phyloP scores from a whole-genome alignment of 192 early-diverging fungal genomes.

The Mortierella alpina region DNA sequence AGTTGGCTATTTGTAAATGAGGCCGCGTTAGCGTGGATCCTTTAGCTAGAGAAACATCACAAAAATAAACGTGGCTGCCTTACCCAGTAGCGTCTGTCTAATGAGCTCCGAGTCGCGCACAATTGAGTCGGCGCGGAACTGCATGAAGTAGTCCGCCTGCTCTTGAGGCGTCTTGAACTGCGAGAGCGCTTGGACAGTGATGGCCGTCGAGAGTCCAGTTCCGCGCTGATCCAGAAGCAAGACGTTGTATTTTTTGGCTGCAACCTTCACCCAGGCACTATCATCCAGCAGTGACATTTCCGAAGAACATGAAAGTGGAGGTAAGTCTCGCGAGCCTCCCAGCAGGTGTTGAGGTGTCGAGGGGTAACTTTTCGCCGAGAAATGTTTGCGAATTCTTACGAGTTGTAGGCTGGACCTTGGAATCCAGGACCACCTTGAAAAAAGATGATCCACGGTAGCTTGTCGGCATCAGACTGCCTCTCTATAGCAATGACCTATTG shows the following conservation, averaged over 20 bases:
- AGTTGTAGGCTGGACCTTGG: constrained; percentile 41
- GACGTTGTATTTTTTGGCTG: constrained; percentile 72
- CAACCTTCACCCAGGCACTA: constrained; percentile 49
- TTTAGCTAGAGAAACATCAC: neutral
- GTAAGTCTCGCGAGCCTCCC: too few species aligned
- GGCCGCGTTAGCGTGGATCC: neutral
- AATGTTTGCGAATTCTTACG: constrained; percentile 7
- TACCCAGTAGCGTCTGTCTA: constrained; percentile 64
- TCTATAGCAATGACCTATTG: constrained; percentile 39
- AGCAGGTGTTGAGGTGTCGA: too few species aligned
- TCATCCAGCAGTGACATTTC: neutral
- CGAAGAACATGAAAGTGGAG: neutral
- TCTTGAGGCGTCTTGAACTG: constrained; percentile 61
- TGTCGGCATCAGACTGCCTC: constrained; percentile 36
- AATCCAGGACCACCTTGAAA: constrained; percentile 52
- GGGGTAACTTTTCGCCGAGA: too few species aligned
- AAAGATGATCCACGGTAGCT: constrained; percentile 51
- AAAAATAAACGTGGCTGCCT: neutral
- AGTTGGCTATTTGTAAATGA: constrained; percentile 11
- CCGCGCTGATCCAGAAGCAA: constrained; percentile 77
- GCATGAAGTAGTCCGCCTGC: constrained; percentile 69
- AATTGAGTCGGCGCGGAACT: constrained; percentile 77
- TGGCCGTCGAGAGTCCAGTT: constrained; percentile 71
- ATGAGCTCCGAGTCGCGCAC: constrained; percentile 76
- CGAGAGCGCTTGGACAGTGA: constrained; percentile 62